Conservation (phyloP, 768 basidiomycete genomes). For the Serendipita vermifera region DNA sequence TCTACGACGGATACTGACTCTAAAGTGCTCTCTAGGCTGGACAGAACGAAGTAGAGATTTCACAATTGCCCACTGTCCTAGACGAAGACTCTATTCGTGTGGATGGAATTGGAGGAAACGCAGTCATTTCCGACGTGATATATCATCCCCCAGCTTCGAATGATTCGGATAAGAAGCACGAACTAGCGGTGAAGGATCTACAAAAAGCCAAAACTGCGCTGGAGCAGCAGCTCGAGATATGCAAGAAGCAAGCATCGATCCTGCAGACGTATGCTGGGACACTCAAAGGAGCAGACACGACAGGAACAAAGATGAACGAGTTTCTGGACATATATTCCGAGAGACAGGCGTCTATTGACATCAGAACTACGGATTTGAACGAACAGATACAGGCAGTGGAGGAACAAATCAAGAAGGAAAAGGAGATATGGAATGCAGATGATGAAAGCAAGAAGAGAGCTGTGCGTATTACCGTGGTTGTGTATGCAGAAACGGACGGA, state of each 20-base stretch:
- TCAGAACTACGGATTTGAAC: neutral
- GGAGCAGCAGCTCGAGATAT: constrained; percentile 17
- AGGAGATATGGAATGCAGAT: constrained; percentile 18
- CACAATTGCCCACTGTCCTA: constrained; percentile 35
- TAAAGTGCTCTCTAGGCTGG: constrained; percentile 35
- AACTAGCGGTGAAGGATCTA: constrained; percentile 1
- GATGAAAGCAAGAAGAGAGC: constrained; percentile 14
- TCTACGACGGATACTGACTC: neutral
- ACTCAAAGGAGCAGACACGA: constrained; percentile 27
- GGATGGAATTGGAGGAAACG: constrained; percentile 32
- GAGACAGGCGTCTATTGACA: constrained; percentile 16
- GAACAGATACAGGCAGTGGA: constrained; percentile 12
- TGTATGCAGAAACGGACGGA: constrained; percentile 28
- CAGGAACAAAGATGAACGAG: constrained; percentile 18
- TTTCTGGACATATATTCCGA: constrained; percentile 27
- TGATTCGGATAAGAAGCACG: neutral
- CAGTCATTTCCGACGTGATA: constrained; percentile 44
- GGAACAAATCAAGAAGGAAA: constrained; percentile 22
- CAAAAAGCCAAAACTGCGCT: neutral
- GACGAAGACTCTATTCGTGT: constrained; percentile 42
- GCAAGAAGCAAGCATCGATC: constrained; percentile 31
- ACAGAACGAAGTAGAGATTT: constrained; percentile 39
- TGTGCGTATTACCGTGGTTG: constrained; percentile 30
- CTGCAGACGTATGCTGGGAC: constrained; percentile 34
- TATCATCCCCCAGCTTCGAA: constrained; percentile 29